Conservation (phyloP, 1,284 basidiomycete species). For the Heterobasidion occidentale region DNA sequence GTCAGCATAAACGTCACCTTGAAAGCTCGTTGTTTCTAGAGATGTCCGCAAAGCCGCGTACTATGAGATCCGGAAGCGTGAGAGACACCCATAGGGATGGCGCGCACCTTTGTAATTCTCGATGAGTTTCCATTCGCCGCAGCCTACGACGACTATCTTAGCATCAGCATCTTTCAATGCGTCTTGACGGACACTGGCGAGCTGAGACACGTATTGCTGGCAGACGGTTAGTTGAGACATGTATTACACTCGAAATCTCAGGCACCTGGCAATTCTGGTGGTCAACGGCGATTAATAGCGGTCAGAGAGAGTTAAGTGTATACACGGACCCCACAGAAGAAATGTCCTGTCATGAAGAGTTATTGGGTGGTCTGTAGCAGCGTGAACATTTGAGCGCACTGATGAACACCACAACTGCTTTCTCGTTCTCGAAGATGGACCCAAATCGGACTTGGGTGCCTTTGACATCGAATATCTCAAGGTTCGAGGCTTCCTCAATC, state of each 20-base stretch:
- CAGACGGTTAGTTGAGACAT: conserved; percentile 1
- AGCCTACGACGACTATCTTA: conserved; percentile 51
- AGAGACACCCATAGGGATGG: neutral
- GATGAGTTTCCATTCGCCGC: conserved; percentile 52
- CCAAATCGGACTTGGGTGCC: conserved; percentile 44
- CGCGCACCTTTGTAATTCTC: conserved; percentile 39
- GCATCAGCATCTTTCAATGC: conserved; percentile 32
- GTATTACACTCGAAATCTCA: neutral
- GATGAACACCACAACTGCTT: conserved; percentile 57
- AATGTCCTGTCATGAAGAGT: conserved; percentile 38
- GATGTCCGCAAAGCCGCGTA: neutral
- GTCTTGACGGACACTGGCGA: conserved; percentile 36
- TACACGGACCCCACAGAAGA: conserved; percentile 52
- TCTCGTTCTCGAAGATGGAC: conserved; percentile 37
- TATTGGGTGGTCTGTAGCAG: neutral
- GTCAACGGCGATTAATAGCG: neutral
- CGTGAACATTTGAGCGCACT: conserved; percentile 28
- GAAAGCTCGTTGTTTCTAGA: conserved; percentile 40
- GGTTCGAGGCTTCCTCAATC: conserved; percentile 20
- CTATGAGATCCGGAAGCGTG: neutral
- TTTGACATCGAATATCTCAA: conserved; percentile 32
- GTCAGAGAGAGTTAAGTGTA: neutral
- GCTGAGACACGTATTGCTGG: conserved; percentile 46
- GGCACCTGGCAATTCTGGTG: conserved; percentile 6
- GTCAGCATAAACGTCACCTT: conserved; percentile 49